Percentiles rank a stretch among this genome's conserved stretches.
Evolutionary conservation across 1,284 basidiomycete genomes (phyloP).

Genomic region (Sanguinoderma infundibulare): DNA sequence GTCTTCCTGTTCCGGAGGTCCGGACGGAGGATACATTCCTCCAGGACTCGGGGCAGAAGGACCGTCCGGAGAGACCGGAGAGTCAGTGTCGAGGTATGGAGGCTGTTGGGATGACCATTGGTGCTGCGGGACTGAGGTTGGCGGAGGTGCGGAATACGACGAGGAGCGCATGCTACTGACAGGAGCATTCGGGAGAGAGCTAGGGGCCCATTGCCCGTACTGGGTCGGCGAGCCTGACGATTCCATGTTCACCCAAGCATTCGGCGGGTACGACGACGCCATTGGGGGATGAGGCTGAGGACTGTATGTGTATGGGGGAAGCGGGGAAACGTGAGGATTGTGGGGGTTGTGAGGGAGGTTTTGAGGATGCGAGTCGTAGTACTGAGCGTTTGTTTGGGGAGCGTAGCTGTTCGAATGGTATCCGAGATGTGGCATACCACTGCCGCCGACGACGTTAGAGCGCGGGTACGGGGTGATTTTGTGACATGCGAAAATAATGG

Average conservation of each 20-base stretch:
- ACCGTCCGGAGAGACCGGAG: slow-evolving; percentile 24
- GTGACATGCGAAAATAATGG: slow-evolving; percentile 85
- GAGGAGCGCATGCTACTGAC: slow-evolving; percentile 54
- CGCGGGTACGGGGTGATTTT: slow-evolving; percentile 59
- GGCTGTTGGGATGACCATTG: slow-evolving; percentile 36
- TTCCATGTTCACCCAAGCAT: slow-evolving; percentile 53
- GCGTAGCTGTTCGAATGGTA: slow-evolving; percentile 35
- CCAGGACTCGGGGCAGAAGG: slow-evolving; percentile 28
- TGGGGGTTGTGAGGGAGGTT: slow-evolving; percentile 49
- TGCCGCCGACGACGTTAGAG: slow-evolving; percentile 37
- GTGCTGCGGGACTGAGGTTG: slow-evolving; percentile 29
- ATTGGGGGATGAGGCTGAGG: slow-evolving; percentile 45
- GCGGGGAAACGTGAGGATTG: slow-evolving; percentile 36
- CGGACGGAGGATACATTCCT: slow-evolving; percentile 23
- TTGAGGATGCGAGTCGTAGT: slow-evolving; percentile 51
- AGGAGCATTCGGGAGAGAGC: slow-evolving; percentile 38
- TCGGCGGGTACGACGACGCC: slow-evolving; percentile 48
- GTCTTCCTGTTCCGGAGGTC: slow-evolving; percentile 23
- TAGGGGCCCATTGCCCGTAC: slow-evolving; percentile 44
- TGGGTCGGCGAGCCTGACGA: slow-evolving; percentile 35
- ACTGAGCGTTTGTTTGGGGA: slow-evolving; percentile 41
- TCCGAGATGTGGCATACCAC: slow-evolving; percentile 24
- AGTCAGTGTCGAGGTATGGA: slow-evolving; percentile 30
- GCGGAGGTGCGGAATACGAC: slow-evolving; percentile 45
- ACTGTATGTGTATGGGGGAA: slow-evolving; percentile 37